phyloP scores from a whole-genome alignment of 2,329 filamentous ascomycete species.

The Trichoderma harzianum region DNA sequence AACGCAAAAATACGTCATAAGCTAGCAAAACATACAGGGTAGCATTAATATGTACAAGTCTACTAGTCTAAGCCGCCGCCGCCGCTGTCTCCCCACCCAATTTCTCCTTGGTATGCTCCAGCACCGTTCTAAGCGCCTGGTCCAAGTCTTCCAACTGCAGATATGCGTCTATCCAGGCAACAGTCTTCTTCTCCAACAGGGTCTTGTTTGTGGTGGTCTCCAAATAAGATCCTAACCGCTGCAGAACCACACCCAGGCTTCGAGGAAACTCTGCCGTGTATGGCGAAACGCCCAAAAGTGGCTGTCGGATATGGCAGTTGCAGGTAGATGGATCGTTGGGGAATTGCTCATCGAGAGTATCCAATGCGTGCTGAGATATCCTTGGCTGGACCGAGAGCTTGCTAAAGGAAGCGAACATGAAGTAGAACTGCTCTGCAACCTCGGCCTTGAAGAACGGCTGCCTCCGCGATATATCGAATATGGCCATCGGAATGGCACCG shows the following conservation, averaged over 20 bases:
- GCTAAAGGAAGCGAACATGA: slow-evolving; percentile 70
- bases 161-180: slow-evolving; percentile 53
- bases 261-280: slow-evolving; percentile 69
- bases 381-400: slow-evolving; percentile 60
- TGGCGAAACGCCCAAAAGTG: slow-evolving; percentile 62
- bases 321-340: slow-evolving; percentile 61
- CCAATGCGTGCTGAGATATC: slow-evolving; percentile 72
- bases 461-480: slow-evolving; percentile 82
- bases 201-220: slow-evolving; percentile 44
- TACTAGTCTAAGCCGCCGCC: background rate
- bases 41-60: background rate
- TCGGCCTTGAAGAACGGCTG: slow-evolving; percentile 66
- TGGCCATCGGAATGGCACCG: slow-evolving; percentile 88
- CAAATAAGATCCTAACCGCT: slow-evolving; percentile 53
- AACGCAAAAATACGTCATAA: background rate
- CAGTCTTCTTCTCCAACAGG: slow-evolving; percentile 47
- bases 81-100: slow-evolving; percentile 11
- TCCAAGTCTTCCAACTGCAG: slow-evolving; percentile 51
- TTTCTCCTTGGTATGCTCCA: slow-evolving; percentile 49
- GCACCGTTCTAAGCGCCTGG: slow-evolving; percentile 51
- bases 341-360: slow-evolving; percentile 56
- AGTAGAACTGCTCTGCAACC: slow-evolving; percentile 74
- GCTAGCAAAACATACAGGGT: background rate
- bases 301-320: slow-evolving; percentile 68
- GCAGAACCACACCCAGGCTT: slow-evolving; percentile 64